Conservation (phyloP, 2,329 filamentous ascomycete species). For the Pseudogymnoascus sp. region DNA sequence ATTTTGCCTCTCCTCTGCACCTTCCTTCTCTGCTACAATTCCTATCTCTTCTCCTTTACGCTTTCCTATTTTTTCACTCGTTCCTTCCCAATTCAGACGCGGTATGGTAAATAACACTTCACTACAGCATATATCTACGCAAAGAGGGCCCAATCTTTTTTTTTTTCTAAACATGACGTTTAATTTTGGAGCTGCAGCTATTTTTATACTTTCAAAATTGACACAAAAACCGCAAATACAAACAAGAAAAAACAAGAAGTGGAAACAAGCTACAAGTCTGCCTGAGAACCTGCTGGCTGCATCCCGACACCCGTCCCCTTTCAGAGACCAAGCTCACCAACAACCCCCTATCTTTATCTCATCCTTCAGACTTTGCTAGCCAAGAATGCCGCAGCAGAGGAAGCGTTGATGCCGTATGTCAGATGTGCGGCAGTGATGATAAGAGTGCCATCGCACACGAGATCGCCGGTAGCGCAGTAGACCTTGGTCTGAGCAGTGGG, state of each 20-base stretch:
- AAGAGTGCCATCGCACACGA: slow-evolving; percentile 41
- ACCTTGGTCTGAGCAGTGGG: slow-evolving; percentile 30
- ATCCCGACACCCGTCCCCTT: neutral
- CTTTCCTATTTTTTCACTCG: neutral
- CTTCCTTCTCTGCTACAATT: neutral
- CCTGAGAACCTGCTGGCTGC: neutral
- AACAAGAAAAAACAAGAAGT: neutral
- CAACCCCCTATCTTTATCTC: neutral
- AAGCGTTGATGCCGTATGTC: slow-evolving; percentile 32
- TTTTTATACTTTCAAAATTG: slow-evolving; percentile 1
- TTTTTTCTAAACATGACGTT: neutral
- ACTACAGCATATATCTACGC: neutral
- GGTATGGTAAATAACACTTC: neutral
- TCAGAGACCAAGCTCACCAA: neutral
- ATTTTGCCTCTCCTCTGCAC: neutral
- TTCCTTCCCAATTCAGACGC: neutral
- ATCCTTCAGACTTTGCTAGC: slow-evolving; percentile 8
- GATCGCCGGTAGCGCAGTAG: slow-evolving; percentile 42
- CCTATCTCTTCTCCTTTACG: too few species aligned
- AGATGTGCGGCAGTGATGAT: slow-evolving; percentile 35
- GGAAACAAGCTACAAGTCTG: neutral
- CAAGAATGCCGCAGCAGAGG: slow-evolving; percentile 32
- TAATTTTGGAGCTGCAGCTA: slow-evolving; percentile 6
- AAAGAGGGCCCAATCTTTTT: neutral
- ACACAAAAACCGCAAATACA: neutral